Base-by-base conservation (phyloP, 2,329 filamentous ascomycete species). In the Fusarium circinatum region DNA sequence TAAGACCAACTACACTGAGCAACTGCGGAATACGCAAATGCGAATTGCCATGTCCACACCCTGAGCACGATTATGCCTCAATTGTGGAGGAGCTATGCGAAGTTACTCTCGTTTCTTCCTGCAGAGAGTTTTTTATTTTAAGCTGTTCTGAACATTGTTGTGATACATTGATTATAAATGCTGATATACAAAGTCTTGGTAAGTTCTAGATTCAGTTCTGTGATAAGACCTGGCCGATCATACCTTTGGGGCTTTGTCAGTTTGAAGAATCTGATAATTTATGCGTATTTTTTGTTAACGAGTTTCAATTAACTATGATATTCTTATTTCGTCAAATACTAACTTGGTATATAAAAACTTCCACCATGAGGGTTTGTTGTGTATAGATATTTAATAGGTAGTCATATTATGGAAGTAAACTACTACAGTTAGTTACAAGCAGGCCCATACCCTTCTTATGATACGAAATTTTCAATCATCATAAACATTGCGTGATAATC, bases 1-100 rank as follows among this genome's bases (percentile, higher is more conserved):
- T 74, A 74, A 75, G 64, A 59, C 18, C 36, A 48, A 34, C 36
- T 47, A 54, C 42, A 39, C 39, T 65, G 39, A 72, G 69, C 58
- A 68, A 39, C 38, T 62, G 70, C 62, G 70, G 30, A 64, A 36
- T 34, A 58, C 70, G 71, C 70, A 71, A 68, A 74, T 60, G 70
- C 71, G 71, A 47, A 51, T 49, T 45, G 59, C 59, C 45, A 52
- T 48, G 56, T 42, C 38, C 45, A 45, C 36, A 38, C 38, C 38
- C 24, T 26, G 52, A 69, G 42, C 49, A 51, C 44, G 57, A 70
- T 39, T 57, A 69, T 73, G 61, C 65, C 66, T 57, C 38, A 67
- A 55, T 41, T 47, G 41, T 18, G 36, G 26, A 54, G 30, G 22
- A 20, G 20, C 24, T 22, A 52, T 58, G 24, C 32, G 39, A 47